Conservation (phyloP, 2,329 filamentous ascomycete genomes). For the Beauveria sp. region DNA sequence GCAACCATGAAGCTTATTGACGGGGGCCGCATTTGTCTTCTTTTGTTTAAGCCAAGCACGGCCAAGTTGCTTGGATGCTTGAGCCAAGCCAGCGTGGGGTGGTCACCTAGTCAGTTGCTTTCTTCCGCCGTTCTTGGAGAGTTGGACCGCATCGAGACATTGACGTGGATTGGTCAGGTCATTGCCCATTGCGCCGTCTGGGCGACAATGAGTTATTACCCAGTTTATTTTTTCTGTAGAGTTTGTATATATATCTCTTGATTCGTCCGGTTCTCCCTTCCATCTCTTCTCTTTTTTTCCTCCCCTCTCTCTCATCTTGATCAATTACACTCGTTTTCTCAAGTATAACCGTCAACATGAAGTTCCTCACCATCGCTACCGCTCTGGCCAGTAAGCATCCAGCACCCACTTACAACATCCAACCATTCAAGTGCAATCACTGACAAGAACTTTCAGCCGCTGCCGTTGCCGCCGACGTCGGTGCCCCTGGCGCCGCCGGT, state of each 20-base stretch:
- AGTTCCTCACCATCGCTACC: slow-evolving; percentile 4
- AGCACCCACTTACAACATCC: no score
- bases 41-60: not conserved
- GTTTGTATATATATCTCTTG: not conserved
- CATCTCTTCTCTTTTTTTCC: not conserved
- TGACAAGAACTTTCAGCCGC: not conserved
- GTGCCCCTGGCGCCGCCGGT: not conserved
- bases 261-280: not conserved
- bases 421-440: not conserved
- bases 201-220: not conserved
- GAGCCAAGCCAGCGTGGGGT: not conserved
- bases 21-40: not conserved
- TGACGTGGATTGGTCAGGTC: no score
- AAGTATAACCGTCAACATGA: not conserved
- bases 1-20: no score
- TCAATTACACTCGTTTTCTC: not conserved
- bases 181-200: no score
- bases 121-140: not conserved
- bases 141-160: no score
- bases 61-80: no score
- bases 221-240: not conserved
- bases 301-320: not conserved
- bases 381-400: not conserved
- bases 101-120: not conserved
- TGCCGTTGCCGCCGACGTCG: not conserved